phyloP scores from a whole-genome alignment of 2,329 filamentous ascomycete genomes.

The Trichoderma cornu-damae region DNA sequence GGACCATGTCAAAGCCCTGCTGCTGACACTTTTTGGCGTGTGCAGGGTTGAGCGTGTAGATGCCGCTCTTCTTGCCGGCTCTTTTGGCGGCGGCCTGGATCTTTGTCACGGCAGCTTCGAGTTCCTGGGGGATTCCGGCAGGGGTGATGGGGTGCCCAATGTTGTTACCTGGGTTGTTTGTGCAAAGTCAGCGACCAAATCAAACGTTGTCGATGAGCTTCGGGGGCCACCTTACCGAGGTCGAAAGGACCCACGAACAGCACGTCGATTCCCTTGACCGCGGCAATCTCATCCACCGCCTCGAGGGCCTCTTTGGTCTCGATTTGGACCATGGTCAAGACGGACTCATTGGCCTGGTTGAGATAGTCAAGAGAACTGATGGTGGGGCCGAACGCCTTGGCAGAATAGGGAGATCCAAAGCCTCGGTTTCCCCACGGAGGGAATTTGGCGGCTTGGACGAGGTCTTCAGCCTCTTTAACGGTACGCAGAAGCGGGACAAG shows the following conservation, averaged over 20 bases:
- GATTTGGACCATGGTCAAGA: conserved; percentile 63
- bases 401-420: conserved; percentile 46
- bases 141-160: conserved; percentile 59
- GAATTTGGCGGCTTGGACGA: conserved; percentile 47
- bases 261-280: conserved; percentile 55
- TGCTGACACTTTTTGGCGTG: conserved; percentile 52
- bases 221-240: conserved; percentile 39
- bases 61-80: conserved; percentile 62
- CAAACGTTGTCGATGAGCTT: background rate
- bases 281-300: conserved; percentile 56
- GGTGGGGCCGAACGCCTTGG: conserved; percentile 39
- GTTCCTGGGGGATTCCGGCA: conserved; percentile 52
- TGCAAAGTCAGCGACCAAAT: background rate
- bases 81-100: conserved; percentile 53
- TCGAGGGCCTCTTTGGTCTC: conserved; percentile 60
- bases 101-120: conserved; percentile 54
- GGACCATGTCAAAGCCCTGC: conserved; percentile 59
- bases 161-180: conserved; percentile 44
- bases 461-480: conserved; percentile 40
- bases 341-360: conserved; percentile 44
- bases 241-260: conserved; percentile 64
- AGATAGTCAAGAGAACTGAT: conserved; percentile 46
- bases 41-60: conserved; percentile 52
- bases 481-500: conserved; percentile 44
- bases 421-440: conserved; percentile 46